Evolutionary conservation across 2,329 filamentous ascomycete genomes (phyloP).

Genomic region (Arthrobotrys sinensis): DNA sequence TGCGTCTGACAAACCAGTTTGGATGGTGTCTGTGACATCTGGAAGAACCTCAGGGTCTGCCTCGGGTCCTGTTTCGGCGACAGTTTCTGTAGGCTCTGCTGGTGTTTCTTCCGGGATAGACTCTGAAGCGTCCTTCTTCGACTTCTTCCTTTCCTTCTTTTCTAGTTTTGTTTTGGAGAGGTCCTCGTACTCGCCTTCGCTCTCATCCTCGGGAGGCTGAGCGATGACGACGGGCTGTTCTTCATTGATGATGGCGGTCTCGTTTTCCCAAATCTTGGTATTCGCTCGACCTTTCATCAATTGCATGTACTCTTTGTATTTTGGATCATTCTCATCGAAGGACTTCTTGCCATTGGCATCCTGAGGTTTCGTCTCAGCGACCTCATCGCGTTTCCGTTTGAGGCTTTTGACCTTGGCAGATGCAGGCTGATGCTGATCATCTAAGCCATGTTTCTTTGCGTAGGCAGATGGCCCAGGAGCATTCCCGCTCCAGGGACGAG

Average conservation of each 20-base stretch:
- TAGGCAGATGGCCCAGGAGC: constrained; percentile 63
- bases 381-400: constrained; percentile 78
- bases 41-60: constrained; percentile 46
- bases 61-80: constrained; percentile 2
- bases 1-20: constrained; percentile 72
- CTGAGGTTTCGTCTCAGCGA: constrained; percentile 66
- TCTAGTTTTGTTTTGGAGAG: constrained; percentile 71
- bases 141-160: constrained; percentile 70
- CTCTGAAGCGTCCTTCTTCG: constrained; percentile 65
- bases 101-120: constrained; percentile 46
- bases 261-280: constrained; percentile 76
- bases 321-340: constrained; percentile 76
- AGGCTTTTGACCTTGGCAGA: constrained; percentile 66
- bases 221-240: constrained; percentile 12
- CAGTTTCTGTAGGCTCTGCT: constrained; percentile 31
- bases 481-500: constrained; percentile 67
- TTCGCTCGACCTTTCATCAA: constrained; percentile 82
- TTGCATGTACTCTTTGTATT: constrained; percentile 87
- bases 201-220: constrained; percentile 70
- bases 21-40: constrained; percentile 26
- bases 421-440: constrained; percentile 6
- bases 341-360: constrained; percentile 64
- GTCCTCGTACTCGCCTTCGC: constrained; percentile 82
- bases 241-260: constrained; percentile 65
- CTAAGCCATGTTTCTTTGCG: constrained; percentile 64